phyloP scores from a whole-genome alignment of 1,139 yeast species.

The Pneumocystis oryctolagi region DNA sequence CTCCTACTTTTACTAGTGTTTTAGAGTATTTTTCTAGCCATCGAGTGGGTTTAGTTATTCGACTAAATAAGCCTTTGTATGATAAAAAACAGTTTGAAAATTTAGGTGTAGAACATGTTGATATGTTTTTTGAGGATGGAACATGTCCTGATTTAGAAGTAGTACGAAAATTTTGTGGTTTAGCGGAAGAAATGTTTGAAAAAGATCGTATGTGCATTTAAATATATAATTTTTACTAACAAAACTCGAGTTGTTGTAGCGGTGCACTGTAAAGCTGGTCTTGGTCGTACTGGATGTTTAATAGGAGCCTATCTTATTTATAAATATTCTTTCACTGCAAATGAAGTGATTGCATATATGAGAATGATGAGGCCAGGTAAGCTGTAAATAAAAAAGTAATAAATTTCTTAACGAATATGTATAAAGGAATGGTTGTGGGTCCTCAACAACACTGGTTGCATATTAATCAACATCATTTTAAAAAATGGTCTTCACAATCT shows the following conservation, averaged over 20 bases:
- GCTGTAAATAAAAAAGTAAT: background rate
- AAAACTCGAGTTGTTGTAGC: slow-evolving; percentile 59
- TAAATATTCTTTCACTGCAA: slow-evolving; percentile 92
- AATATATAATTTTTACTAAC: slow-evolving; percentile 1
- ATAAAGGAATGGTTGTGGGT: slow-evolving; percentile 86
- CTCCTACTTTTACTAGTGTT: slow-evolving; percentile 66
- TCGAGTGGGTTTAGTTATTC: slow-evolving; percentile 74
- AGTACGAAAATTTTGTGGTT: slow-evolving; percentile 85
- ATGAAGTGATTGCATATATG: slow-evolving; percentile 91
- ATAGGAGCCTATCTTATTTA: slow-evolving; percentile 94
- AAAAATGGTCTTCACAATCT: slow-evolving; percentile 58
- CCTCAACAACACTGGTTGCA: slow-evolving; percentile 99
- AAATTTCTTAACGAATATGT: background rate
- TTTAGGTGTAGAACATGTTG: slow-evolving; percentile 74
- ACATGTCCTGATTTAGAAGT: slow-evolving; percentile 91
- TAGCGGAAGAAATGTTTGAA: slow-evolving; percentile 72
- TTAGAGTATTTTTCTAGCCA: slow-evolving; percentile 55
- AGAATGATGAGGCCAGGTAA: slow-evolving; percentile 67
- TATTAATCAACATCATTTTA: slow-evolving; percentile 83
- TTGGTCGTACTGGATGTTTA: slow-evolving; percentile 93
- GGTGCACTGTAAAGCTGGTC: slow-evolving; percentile 95
- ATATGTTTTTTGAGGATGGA: slow-evolving; percentile 94
- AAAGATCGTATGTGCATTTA: slow-evolving; percentile 31
- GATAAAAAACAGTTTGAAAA: slow-evolving; percentile 71
- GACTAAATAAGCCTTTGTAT: slow-evolving; percentile 81